Evolutionary conservation across 805 yeast species (phyloP).

Genomic region (Saccharomyces mikatae): DNA sequence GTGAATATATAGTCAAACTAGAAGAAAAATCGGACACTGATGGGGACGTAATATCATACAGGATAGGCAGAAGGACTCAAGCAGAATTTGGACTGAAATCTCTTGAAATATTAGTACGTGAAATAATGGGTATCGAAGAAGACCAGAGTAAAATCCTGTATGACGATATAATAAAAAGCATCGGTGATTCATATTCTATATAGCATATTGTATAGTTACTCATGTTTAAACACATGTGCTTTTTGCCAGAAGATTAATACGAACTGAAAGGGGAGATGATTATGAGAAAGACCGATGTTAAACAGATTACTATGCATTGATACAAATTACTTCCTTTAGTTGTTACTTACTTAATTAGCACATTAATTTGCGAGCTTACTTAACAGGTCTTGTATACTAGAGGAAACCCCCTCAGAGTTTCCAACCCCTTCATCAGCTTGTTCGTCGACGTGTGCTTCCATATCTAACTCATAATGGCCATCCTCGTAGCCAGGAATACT

Average conservation of each 20-base stretch:
- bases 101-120: constrained; percentile 13
- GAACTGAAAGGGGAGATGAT: not conserved
- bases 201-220: not conserved
- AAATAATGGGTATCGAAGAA: constrained; percentile 14
- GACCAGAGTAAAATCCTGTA: constrained; percentile 11
- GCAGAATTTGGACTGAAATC: constrained; percentile 20
- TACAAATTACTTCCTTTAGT: not conserved
- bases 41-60: constrained; percentile 16
- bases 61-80: constrained; percentile 25
- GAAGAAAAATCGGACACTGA: constrained; percentile 22
- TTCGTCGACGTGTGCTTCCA: constrained; percentile 4
- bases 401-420: constrained; percentile 21
- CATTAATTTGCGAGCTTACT: constrained; percentile 28
- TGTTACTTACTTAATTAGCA: not conserved
- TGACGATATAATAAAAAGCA: constrained; percentile 16
- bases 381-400: constrained; percentile 29
- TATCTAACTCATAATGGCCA: constrained; percentile 5
- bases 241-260: not conserved
- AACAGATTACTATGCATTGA: not conserved
- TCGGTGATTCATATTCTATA: constrained; percentile 22
- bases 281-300: not conserved
- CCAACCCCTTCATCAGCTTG: constrained; percentile 10
- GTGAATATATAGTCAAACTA: constrained; percentile 18
- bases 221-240: not conserved
- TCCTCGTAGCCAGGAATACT: constrained; percentile 1